phyloP scores from a whole-genome alignment of 495 filamentous ascomycete species.

The Penicillium turbatum region DNA sequence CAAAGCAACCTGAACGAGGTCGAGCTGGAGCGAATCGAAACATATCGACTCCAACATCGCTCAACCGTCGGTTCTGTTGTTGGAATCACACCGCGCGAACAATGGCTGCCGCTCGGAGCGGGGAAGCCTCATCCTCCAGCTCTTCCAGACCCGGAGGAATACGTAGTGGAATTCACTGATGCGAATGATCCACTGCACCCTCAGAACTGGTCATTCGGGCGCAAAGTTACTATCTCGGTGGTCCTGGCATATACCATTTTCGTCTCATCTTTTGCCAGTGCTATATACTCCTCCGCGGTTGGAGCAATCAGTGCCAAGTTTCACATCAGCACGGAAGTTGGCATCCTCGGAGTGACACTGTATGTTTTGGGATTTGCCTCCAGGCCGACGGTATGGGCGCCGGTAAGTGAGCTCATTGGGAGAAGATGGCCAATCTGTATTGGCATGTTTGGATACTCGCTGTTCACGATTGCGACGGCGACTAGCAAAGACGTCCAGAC shows the following conservation, averaged over 20 bases:
- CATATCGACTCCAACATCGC: constrained; percentile 30
- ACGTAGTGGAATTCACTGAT: constrained; percentile 53
- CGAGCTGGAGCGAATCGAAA: constrained; percentile 33
- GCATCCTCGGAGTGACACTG: constrained; percentile 49
- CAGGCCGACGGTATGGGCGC: constrained; percentile 56
- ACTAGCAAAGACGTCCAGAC: constrained; percentile 56
- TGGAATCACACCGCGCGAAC: constrained; percentile 17
- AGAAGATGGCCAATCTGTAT: constrained; percentile 48
- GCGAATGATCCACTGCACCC: constrained; percentile 48
- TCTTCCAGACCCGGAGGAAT: constrained; percentile 44
- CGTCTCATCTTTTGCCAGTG: constrained; percentile 48
- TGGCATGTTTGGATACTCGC: constrained; percentile 48
- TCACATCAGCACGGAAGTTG: constrained; percentile 47
- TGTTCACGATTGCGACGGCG: constrained; percentile 53
- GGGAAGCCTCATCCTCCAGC: constrained; percentile 42
- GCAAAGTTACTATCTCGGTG: constrained; percentile 22
- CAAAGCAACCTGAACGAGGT: constrained; percentile 24
- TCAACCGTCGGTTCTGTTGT: constrained; percentile 32
- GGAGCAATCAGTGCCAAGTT: constrained; percentile 37
- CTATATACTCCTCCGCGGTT: constrained; percentile 51
- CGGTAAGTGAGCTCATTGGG: constrained; percentile 74
- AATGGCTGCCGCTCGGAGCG: constrained; percentile 37
- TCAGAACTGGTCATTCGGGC: constrained; percentile 44
- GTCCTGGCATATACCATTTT: constrained; percentile 50
- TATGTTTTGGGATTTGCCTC: constrained; percentile 52